Conservation (phyloP, 768 basidiomycete genomes). For the Xanthoconium stramineum region DNA sequence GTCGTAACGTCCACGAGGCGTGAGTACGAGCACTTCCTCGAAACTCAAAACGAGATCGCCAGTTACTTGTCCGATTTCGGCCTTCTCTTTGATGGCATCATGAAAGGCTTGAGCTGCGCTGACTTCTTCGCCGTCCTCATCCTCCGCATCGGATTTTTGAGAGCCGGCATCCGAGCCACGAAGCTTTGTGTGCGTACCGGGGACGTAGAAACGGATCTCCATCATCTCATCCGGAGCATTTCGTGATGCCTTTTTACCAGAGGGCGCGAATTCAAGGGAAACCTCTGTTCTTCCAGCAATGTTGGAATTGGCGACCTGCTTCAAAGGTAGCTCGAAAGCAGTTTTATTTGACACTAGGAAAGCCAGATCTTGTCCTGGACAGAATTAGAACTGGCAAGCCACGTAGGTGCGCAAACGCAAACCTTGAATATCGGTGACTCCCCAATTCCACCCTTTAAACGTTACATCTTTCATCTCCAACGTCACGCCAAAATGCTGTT, state of each 20-base stretch:
- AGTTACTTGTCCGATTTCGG: slow-evolving; percentile 86
- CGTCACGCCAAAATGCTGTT: slow-evolving; percentile 82
- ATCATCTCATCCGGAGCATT: slow-evolving; percentile 77
- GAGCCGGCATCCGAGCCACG: slow-evolving; percentile 64
- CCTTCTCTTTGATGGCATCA: slow-evolving; percentile 92
- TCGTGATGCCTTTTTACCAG: slow-evolving; percentile 42
- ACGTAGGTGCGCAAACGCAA: slow-evolving; percentile 10
- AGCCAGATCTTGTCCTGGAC: slow-evolving; percentile 80
- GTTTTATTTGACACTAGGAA: slow-evolving; percentile 88
- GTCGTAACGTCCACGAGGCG: slow-evolving; percentile 95
- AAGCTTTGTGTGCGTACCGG: slow-evolving; percentile 66
- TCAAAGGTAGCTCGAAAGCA: slow-evolving; percentile 85
- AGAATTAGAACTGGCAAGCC: neutral
- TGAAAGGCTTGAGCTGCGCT: slow-evolving; percentile 97
- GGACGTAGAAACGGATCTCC: slow-evolving; percentile 95
- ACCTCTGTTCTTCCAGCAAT: slow-evolving; percentile 97
- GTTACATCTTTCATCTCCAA: slow-evolving; percentile 84
- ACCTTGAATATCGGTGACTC: slow-evolving; percentile 93
- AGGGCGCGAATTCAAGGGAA: slow-evolving; percentile 86
- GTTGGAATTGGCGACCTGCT: slow-evolving; percentile 91
- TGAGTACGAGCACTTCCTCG: slow-evolving; percentile 90
- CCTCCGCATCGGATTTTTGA: slow-evolving; percentile 56
- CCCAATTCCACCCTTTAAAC: slow-evolving; percentile 99
- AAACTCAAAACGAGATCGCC: slow-evolving; percentile 94
- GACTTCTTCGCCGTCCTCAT: slow-evolving; percentile 69